Percentiles rank a stretch among this genome's conserved stretches.
phyloP scores from a whole-genome alignment of 2,329 filamentous ascomycete genomes.

The Aspergillus cejpii region DNA sequence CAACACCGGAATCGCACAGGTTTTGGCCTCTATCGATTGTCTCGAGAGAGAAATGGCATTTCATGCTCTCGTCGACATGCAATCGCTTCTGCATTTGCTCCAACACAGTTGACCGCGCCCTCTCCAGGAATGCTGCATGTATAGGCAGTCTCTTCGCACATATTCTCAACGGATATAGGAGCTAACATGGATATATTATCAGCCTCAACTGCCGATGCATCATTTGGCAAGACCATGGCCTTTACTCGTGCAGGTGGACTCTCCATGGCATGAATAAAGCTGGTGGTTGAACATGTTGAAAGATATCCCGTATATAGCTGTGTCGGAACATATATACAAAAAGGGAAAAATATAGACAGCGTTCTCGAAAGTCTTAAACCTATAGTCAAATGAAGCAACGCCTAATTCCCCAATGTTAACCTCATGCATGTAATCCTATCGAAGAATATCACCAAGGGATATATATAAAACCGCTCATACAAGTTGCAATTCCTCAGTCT shows the following conservation, averaged over 20 bases:
- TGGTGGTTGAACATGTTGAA: too few species aligned
- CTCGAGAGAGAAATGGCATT: too few species aligned
- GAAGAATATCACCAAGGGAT: not conserved
- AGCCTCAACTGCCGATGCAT: constrained; percentile 14
- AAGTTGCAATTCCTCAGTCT: not conserved
- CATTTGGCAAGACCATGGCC: constrained; percentile 10
- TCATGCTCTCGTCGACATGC: not conserved
- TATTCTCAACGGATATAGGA: too few species aligned
- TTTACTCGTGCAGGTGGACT: constrained; percentile 13
- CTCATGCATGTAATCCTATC: not conserved
- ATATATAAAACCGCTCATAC: not conserved
- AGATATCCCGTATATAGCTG: not conserved
- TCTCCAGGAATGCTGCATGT: constrained; percentile 32
- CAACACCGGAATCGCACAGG: not conserved
- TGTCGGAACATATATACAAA: not conserved
- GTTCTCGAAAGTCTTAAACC: too few species aligned
- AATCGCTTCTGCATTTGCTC: not conserved
- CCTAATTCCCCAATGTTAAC: not conserved
- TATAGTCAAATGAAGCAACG: too few species aligned
- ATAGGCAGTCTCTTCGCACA: too few species aligned
- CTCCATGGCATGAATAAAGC: too few species aligned
- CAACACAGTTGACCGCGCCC: constrained; percentile 17
- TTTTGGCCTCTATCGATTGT: not conserved
- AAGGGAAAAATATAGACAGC: not conserved
- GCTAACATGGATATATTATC: constrained; percentile 7